Evolutionary conservation across 305 asterid species (phyloP).

Genomic region (Solanum hybrid): DNA sequence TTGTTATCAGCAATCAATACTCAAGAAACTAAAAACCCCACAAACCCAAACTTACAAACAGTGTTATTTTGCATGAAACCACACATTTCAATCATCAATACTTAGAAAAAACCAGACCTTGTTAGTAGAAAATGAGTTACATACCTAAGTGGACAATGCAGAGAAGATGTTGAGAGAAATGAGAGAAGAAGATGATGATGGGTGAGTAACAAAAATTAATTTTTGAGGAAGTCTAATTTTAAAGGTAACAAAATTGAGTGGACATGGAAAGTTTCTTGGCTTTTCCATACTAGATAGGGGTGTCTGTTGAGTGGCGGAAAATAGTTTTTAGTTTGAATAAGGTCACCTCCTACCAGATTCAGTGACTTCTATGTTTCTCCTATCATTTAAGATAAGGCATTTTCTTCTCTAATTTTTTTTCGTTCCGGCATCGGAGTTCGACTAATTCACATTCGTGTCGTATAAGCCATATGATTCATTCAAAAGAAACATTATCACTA

Average conservation of each 20-base stretch:
- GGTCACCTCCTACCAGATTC: slow-evolving; percentile 9
- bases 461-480: background rate
- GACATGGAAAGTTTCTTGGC: slow-evolving; percentile 31
- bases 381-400: slow-evolving; percentile 22
- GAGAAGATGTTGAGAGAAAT: background rate
- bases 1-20: background rate
- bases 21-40: background rate
- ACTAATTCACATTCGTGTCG: rapidly evolving
- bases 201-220: slow-evolving; percentile 10
- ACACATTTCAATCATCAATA: background rate
- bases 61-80: background rate
- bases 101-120: background rate
- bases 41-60: background rate
- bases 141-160: background rate
- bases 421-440: rapidly evolving
- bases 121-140: background rate
- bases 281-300: slow-evolving; percentile 79
- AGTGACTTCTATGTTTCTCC: background rate
- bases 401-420: background rate
- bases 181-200: slow-evolving; percentile 8
- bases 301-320: slow-evolving; percentile 70
- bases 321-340: slow-evolving; percentile 27
- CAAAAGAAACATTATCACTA: background rate
- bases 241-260: background rate
- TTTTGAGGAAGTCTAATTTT: slow-evolving; percentile 10